Base-by-base conservation (phyloP, 2,329 filamentous ascomycete genomes). In the Coniella vitis region DNA sequence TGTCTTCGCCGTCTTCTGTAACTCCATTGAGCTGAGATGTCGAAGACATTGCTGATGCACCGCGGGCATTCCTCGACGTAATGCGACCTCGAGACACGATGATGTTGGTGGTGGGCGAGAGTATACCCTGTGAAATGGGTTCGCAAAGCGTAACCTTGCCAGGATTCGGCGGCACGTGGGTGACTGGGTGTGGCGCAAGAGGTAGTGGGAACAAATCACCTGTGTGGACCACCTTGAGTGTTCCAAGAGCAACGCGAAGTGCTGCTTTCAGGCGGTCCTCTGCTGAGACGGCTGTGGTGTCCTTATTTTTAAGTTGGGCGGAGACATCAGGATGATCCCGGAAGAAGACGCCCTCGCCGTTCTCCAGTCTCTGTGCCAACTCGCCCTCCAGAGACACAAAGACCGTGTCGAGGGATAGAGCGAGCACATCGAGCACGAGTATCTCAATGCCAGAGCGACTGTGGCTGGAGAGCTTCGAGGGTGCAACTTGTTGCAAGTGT, bases 81-180 rank as follows among this genome's bases (percentile, higher is more conserved):
- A 72, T 74, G 57, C 74, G 78, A 4, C 81, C 78, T 21, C 78
- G 77, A 41, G 87, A 83, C 19, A 97, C 74, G 20, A 98, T 83
- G 49, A 98, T 88, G 59, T 86, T 90, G 14, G 90, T 98, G 12
- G 72, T 77, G 1, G 87, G 76, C 8, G 83, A 76, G 40, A 98
- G 64, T 4, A 93, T 66, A 8, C 93, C 93, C 66, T 98, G 93
- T 5, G 87, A 82, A 14, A 97, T 90, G 8, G 93, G 93, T 64
- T 98, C 93, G 63, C 90, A 97, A n/a, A 94, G 81, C 41, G 87
- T 83, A 53, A 97, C 87, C 67, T 86, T 90, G 37, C 88, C 93
- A 0, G 90, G 89, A 37, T 88, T 87, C 13, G 89, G 80, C 20
- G 87, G 82, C 16, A 87, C 80, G 66, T 95, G 89, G 8, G 90